phyloP scores from a whole-genome alignment of 2,329 filamentous ascomycete species.

The Parafenestella ontariensis region DNA sequence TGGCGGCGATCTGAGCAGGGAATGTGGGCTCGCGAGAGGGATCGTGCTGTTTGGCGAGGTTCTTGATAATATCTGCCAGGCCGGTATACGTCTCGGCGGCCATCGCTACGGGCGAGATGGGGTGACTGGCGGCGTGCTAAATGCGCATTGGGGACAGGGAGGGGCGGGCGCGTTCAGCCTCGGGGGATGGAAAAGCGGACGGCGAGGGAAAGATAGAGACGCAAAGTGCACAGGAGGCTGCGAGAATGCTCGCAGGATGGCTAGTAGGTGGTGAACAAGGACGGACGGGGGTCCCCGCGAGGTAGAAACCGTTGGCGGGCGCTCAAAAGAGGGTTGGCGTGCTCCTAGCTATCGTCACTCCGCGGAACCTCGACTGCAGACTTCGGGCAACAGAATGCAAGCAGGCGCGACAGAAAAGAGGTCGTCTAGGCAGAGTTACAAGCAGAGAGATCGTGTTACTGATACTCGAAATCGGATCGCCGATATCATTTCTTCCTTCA shows the following conservation, averaged over 20 bases:
- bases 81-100: slow-evolving; percentile 47
- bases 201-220: slow-evolving; percentile 1
- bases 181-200: slow-evolving; percentile 7
- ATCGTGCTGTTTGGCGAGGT: slow-evolving; percentile 57
- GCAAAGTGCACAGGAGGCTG: slow-evolving; percentile 1
- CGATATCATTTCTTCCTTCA: background rate
- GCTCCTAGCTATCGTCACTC: slow-evolving; percentile 1
- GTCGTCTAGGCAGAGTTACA: slow-evolving; percentile 2
- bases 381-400: background rate
- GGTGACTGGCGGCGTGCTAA: slow-evolving; percentile 36
- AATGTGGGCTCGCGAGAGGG: slow-evolving; percentile 54
- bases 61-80: slow-evolving; percentile 54
- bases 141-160: slow-evolving; percentile 42
- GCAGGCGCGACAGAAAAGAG: slow-evolving; percentile 3
- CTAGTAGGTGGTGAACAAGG: slow-evolving; percentile 13
- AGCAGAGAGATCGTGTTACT: background rate
- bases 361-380: background rate
- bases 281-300: slow-evolving; percentile 13
- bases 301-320: background rate
- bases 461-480: slow-evolving; percentile 7
- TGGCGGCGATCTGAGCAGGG: slow-evolving; percentile 51
- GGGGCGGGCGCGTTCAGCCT: slow-evolving; percentile 23
- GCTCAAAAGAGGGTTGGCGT: slow-evolving; percentile 1
- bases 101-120: slow-evolving; percentile 36
- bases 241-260: slow-evolving; percentile 4